Evolutionary conservation across 306 rosid species (phyloP).

Genomic region (Citrullus amarus): DNA sequence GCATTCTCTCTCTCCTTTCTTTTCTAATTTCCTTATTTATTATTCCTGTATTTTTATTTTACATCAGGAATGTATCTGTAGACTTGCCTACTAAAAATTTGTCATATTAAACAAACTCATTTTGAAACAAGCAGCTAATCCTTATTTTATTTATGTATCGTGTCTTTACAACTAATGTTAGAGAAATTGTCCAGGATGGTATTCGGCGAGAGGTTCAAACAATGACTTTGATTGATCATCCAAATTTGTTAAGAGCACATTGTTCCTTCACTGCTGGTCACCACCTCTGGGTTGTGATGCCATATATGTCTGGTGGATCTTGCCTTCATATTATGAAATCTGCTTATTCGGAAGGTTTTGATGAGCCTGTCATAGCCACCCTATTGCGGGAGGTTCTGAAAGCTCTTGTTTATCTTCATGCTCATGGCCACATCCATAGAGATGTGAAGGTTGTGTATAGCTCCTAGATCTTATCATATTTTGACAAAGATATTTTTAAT

Average conservation of each 20-base stretch:
- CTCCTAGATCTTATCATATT: conserved; percentile 2
- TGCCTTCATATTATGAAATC: conserved; percentile 92
- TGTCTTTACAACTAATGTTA: not conserved
- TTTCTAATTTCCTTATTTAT: not conserved
- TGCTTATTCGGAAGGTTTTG: conserved; percentile 68
- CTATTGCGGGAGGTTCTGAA: conserved; percentile 65
- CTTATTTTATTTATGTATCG: not conserved
- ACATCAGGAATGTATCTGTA: not conserved
- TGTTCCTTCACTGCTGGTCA: conserved; percentile 76
- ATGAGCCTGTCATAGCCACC: conserved; percentile 65
- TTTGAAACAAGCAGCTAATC: not conserved
- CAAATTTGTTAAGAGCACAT: conserved; percentile 68
- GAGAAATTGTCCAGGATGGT: conserved; percentile 52
- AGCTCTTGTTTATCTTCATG: conserved; percentile 80
- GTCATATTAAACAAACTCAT: not conserved
- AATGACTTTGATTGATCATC: conserved; percentile 77
- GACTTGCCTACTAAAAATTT: not conserved
- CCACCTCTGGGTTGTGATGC: conserved; percentile 95
- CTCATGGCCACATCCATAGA: conserved; percentile 86
- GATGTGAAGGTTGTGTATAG: conserved; percentile 61
- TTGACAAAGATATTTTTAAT: not conserved
- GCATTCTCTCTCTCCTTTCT: not conserved
- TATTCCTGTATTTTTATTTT: not conserved
- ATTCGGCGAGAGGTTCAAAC: conserved; percentile 81
- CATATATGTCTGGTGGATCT: conserved; percentile 90